Conservation (phyloP, 2,329 filamentous ascomycete species). For the Hymenoscyphus occultus region DNA sequence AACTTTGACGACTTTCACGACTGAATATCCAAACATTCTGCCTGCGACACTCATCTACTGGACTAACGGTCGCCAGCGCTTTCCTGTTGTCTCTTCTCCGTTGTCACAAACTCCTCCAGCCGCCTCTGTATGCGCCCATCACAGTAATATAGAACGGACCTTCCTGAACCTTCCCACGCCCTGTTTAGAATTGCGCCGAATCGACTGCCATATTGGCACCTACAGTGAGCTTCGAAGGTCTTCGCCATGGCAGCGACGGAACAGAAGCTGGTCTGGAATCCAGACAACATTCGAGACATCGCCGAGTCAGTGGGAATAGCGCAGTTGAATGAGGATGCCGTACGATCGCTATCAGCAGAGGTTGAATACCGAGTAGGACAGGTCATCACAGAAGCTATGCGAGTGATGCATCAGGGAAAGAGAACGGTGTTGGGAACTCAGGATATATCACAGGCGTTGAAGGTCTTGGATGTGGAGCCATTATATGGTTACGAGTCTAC, state of each 20-base stretch:
- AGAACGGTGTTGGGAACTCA: conserved; percentile 85
- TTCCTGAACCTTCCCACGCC: background rate
- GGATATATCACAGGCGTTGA: conserved; percentile 82
- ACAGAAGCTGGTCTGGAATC: conserved; percentile 74
- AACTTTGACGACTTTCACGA: background rate
- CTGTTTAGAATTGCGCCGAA: background rate
- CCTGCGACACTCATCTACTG: background rate
- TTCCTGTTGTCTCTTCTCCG: background rate
- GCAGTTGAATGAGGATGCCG: conserved; percentile 77
- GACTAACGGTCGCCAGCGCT: background rate
- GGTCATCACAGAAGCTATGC: conserved; percentile 88
- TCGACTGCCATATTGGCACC: background rate
- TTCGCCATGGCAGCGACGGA: conserved; percentile 20
- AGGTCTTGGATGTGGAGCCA: conserved; percentile 86
- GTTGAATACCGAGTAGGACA: conserved; percentile 94
- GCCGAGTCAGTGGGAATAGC: conserved; percentile 92
- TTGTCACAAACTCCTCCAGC: background rate
- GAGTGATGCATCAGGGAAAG: conserved; percentile 90
- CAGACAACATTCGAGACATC: conserved; percentile 92
- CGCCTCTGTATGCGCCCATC: conserved; percentile 9
- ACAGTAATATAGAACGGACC: background rate
- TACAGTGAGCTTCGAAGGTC: background rate
- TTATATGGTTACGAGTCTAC: conserved; percentile 96
- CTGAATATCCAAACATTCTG: background rate
- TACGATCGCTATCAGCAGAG: conserved; percentile 84